Evolutionary conservation across 345 rosid species (phyloP), one percentile per base, ranked within the genome.

Genomic region (Arabis hirsuta): DNA sequence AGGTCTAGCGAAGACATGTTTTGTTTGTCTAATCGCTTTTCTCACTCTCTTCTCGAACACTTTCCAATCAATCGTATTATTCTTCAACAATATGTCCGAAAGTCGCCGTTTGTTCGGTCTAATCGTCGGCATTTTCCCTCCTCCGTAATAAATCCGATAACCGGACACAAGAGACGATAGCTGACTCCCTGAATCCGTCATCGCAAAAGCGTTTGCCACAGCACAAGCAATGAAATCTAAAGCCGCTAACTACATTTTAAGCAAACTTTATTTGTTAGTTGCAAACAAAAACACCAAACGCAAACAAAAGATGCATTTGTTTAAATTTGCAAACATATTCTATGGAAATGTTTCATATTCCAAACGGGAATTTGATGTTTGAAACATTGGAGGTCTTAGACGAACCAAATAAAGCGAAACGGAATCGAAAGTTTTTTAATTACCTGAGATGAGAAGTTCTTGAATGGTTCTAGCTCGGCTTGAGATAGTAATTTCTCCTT

Each of bases 101-200:
- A 91, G 86, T 55, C 97, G 87, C 65, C 91, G 63, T 65, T 91
- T 92, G 82, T 88, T 87, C 11, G 98, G 96, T 42, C 95, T 78
- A 6, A 92, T 92, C 26, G 96, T 92, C 12, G 97, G 96, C 99
- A 95, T 91, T 75, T 71, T 84, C 50, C 99, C 97, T 6, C 83
- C 94, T 7, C 99, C 98, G 34, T 84, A 86, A 66, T 90, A 90
- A 43, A 85, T 90, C 59, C 97, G 81, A 71, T 83, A 88, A n/a
- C 98, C 98, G 31, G 99, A 89, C 4, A 96, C 92, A 72, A 90
- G 71, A 47, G 99, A 92, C n/a, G 98, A 92, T 34, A 95, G 73
- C 73, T 83, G 99, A 78, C 99, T 95, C 34, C 99, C 98, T 0
- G 98, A 87, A 79, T 92, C 99, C 1, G 99, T 90, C 99, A 95